A percentile compares a stretch with the other conserved stretches of the same genome.
These are phyloP conservation scores for Haematococcus sp. DNA, from an alignment of 139 green algal species.

Conservation along the genomic window DNA sequence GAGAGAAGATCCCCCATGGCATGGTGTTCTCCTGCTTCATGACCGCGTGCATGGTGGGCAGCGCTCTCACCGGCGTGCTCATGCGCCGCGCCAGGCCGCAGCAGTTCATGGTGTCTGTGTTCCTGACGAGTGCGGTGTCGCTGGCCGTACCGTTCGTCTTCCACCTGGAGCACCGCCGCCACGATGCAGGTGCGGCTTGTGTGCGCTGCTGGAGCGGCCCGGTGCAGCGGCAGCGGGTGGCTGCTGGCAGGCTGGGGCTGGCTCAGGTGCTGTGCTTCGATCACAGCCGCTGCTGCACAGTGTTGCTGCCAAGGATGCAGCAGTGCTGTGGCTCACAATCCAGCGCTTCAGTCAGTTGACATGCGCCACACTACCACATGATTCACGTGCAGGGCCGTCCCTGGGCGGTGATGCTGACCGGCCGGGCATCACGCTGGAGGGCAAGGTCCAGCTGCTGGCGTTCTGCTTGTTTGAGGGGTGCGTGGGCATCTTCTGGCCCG, in stretches of 20 bases:
- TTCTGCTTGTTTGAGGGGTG: slow-evolving; percentile 90
- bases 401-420: not conserved
- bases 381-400: slow-evolving; percentile 20
- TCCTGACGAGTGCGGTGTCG: slow-evolving; percentile 47
- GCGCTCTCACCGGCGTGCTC: slow-evolving; percentile 64
- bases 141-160: slow-evolving; percentile 63
- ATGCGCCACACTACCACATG: too few relatives aligned
- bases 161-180: slow-evolving; percentile 24
- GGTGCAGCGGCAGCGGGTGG: too few relatives aligned
- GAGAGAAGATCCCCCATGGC: slow-evolving; percentile 91
- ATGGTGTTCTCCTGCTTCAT: slow-evolving; percentile 97
- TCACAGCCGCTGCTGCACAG: too few relatives aligned
- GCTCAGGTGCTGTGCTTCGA: too few relatives aligned
- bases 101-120: slow-evolving; percentile 89
- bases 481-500: slow-evolving; percentile 94
- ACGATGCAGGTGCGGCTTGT: not conserved
- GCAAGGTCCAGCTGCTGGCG: slow-evolving; percentile 78
- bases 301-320: too few relatives aligned
- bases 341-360: too few relatives aligned
- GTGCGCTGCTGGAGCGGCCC: not conserved
- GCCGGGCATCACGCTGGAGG: slow-evolving; percentile 55
- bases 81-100: slow-evolving; percentile 37
- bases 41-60: slow-evolving; percentile 88
- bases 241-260: too few relatives aligned
- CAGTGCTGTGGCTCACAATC: too few relatives aligned